phyloP scores from a whole-genome alignment of 495 filamentous ascomycete genomes.

The Podospora pseudocomata region DNA sequence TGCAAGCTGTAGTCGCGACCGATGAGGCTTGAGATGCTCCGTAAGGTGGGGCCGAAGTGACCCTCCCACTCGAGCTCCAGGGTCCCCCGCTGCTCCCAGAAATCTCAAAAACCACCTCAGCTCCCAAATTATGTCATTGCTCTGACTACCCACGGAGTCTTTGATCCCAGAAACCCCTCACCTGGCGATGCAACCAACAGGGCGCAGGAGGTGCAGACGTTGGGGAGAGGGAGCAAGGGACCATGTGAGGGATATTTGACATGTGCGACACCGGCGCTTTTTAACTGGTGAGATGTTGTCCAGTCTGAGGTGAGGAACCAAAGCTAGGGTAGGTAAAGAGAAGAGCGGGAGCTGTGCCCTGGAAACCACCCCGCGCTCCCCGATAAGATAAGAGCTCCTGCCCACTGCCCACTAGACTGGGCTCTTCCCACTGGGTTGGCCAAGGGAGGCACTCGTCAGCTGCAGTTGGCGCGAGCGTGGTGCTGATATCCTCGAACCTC shows the following conservation, averaged over 20 bases:
- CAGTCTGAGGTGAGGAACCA: not conserved
- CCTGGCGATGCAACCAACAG: not conserved
- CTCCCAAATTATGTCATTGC: constrained; percentile 9
- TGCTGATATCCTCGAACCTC: constrained; percentile 12
- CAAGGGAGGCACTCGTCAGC: not conserved
- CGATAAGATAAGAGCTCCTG: constrained; percentile 37
- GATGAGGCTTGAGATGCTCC: not conserved
- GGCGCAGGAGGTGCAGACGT: not conserved
- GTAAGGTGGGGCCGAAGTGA: not conserved
- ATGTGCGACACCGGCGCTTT: not conserved
- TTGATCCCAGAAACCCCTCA: not conserved
- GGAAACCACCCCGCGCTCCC: constrained; percentile 25
- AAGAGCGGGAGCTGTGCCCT: not conserved
- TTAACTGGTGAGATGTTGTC: not conserved
- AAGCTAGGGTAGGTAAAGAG: too few species aligned
- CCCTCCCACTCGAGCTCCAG: not conserved
- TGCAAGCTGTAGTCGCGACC: too few species aligned
- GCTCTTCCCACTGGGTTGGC: not conserved
- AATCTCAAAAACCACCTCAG: not conserved
- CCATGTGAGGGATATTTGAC: constrained; percentile 24
- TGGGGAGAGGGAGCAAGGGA: not conserved
- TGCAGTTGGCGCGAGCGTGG: not conserved
- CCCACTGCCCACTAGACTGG: not conserved
- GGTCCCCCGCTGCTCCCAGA: not conserved
- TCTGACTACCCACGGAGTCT: not conserved